Evolutionary conservation across 2,329 filamentous ascomycete genomes (phyloP).

Genomic region (Ophiosphaerella herpotricha): DNA sequence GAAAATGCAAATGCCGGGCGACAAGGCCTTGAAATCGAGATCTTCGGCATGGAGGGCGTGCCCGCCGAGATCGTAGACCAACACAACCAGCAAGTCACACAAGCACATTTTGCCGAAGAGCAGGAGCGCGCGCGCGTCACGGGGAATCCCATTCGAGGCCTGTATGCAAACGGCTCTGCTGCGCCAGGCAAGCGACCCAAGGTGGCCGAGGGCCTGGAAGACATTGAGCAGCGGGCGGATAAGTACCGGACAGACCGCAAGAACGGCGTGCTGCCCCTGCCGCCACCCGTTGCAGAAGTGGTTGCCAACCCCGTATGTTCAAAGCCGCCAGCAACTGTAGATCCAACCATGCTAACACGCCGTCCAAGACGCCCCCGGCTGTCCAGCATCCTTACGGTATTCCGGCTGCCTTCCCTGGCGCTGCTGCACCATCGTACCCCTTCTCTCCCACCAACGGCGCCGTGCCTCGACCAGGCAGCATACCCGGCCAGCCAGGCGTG

Average conservation of each 20-base stretch:
- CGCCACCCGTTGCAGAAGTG: constrained; percentile 50
- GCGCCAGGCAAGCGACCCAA: constrained; percentile 64
- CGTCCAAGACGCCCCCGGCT: constrained; percentile 25
- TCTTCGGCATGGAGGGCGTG: constrained; percentile 98
- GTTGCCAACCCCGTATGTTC: constrained; percentile 18
- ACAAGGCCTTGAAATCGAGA: constrained; percentile 85
- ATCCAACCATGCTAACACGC: constrained; percentile 10
- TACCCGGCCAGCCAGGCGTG: constrained; percentile 30
- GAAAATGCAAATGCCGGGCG: constrained; percentile 92
- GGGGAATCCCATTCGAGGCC: constrained; percentile 74
- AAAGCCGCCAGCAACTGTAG: neutral
- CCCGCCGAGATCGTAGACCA: constrained; percentile 81
- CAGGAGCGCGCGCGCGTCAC: constrained; percentile 80
- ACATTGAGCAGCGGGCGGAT: constrained; percentile 81
- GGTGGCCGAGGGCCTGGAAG: constrained; percentile 71
- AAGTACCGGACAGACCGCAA: constrained; percentile 34
- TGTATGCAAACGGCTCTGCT: constrained; percentile 45
- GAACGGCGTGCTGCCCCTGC: constrained; percentile 48
- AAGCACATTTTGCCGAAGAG: constrained; percentile 83
- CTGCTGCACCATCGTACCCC: constrained; percentile 23
- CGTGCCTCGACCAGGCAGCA: constrained; percentile 37
- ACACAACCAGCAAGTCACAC: constrained; percentile 84
- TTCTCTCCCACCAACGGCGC: constrained; percentile 33
- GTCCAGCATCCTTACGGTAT: constrained; percentile 22
- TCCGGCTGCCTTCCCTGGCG: constrained; percentile 3